A percentile compares a stretch with the other conserved stretches of the same genome.
Evolutionary conservation across 2,329 filamentous ascomycete genomes (phyloP).

Genomic region (Cladosporium sp.): DNA sequence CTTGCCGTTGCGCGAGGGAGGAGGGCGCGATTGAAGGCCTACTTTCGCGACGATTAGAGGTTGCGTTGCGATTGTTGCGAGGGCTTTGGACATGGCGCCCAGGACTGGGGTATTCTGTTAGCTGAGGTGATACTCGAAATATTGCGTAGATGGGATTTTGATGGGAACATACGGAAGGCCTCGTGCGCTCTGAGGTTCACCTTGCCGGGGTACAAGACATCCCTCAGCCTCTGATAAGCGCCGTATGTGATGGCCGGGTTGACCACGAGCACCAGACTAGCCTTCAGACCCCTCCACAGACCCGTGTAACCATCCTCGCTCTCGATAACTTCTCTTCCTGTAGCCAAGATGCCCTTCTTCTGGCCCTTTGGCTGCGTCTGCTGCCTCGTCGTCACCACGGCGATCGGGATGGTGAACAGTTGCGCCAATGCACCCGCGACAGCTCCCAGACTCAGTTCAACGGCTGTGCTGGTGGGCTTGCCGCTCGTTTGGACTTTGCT

Average conservation of each 20-base stretch:
- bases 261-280: conserved; percentile 88
- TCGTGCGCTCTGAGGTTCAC: conserved; percentile 73
- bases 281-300: conserved; percentile 92
- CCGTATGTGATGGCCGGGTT: conserved; percentile 98
- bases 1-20: conserved; percentile 75
- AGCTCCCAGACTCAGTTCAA: conserved; percentile 81
- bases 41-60: conserved; percentile 98
- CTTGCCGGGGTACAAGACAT: conserved; percentile 71
- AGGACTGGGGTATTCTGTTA: conserved; percentile 52
- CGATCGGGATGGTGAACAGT: conserved; percentile 91
- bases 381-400: conserved; percentile 91
- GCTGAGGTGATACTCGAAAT: neutral
- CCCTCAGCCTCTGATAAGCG: conserved; percentile 84
- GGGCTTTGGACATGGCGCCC: conserved; percentile 84
- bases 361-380: conserved; percentile 85
- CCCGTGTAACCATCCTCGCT: conserved; percentile 86
- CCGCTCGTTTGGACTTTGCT: conserved; percentile 35
- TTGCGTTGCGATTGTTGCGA: conserved; percentile 89
- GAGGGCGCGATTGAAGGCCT: conserved; percentile 87
- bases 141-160: too few relatives aligned
- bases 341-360: conserved; percentile 79
- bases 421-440: conserved; percentile 86
- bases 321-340: conserved; percentile 80
- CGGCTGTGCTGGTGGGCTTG: conserved; percentile 66
- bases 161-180: conserved; percentile 70